phyloP scores from a whole-genome alignment of 2,329 filamentous ascomycete genomes.

The Colletotrichum lupini region DNA sequence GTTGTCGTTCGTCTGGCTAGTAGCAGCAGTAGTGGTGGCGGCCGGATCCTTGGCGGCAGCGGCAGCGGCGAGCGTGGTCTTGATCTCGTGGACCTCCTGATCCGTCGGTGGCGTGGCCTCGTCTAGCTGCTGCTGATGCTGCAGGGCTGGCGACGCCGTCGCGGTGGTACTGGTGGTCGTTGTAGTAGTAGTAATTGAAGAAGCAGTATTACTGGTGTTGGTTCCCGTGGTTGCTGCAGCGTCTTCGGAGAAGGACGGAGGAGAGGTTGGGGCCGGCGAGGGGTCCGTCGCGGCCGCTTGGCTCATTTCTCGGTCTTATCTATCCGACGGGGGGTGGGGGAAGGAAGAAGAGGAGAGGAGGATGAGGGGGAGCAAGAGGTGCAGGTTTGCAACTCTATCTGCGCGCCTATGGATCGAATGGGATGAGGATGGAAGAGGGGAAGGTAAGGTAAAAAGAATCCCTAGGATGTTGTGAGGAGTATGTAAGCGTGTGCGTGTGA shows the following conservation, averaged over 20 bases:
- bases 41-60: constrained; percentile 32
- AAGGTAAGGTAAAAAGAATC: neutral
- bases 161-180: neutral
- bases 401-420: neutral
- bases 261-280: constrained; percentile 35
- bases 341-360: neutral
- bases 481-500: neutral
- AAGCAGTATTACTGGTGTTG: neutral
- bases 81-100: constrained; percentile 36
- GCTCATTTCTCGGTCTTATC: constrained; percentile 35
- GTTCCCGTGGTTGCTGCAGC: constrained; percentile 17
- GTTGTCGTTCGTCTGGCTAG: constrained; percentile 35
- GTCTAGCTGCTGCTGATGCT: constrained; percentile 14
- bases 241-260: constrained; percentile 34
- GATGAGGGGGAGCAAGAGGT: neutral
- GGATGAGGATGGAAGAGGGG: neutral
- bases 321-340: neutral
- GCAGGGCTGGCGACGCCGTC: constrained; percentile 27
- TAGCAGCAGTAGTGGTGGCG: constrained; percentile 22
- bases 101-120: constrained; percentile 30
- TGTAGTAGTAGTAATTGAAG: too few species aligned
- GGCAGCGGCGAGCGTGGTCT: constrained; percentile 32
- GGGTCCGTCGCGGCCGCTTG: constrained; percentile 38
- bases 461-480: neutral
- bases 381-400: neutral